These are phyloP conservation scores for Dendrobium huoshanense DNA, from an alignment of 106 monocot species.

Conservation along the genomic window DNA sequence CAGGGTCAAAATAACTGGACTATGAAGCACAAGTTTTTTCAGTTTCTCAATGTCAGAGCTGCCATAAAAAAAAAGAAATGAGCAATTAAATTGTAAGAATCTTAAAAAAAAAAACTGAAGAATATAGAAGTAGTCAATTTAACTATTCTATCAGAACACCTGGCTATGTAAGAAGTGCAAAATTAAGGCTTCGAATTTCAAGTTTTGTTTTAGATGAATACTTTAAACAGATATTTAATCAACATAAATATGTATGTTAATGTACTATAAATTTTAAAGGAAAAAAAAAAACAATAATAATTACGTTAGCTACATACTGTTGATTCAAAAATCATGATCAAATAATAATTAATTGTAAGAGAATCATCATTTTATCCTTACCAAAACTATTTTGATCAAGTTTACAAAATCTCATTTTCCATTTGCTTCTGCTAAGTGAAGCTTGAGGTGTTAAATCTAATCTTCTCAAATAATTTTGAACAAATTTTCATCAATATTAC, in stretches of 20 bases:
- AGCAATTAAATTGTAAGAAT: not conserved
- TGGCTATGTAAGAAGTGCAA: not conserved
- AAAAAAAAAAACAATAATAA: not conserved
- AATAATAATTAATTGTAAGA: not conserved
- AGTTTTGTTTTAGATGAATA: not conserved
- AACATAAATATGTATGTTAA: not conserved
- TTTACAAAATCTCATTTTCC: not conserved
- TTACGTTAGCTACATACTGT: not conserved
- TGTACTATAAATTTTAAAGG: not conserved
- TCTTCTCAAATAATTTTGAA: not conserved
- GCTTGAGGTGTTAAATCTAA: not conserved
- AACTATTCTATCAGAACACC: not conserved
- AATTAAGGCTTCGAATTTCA: not conserved
- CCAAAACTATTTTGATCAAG: no score
- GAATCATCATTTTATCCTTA: no score
- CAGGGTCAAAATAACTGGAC: slow-evolving; percentile 76
- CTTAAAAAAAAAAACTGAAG: not conserved
- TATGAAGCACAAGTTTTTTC: slow-evolving; percentile 89
- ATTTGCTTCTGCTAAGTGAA: not conserved
- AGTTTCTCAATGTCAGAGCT: slow-evolving; percentile 88
- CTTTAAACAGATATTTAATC: not conserved
- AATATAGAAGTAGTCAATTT: not conserved
- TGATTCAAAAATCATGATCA: not conserved
- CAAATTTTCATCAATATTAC: not conserved
- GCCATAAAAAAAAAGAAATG: slow-evolving; percentile 14